A percentile compares a stretch with the other conserved stretches of the same genome.
These are phyloP conservation scores for Malassezia globosa DNA, from an alignment of 1,284 basidiomycete species.

Conservation along the genomic window DNA sequence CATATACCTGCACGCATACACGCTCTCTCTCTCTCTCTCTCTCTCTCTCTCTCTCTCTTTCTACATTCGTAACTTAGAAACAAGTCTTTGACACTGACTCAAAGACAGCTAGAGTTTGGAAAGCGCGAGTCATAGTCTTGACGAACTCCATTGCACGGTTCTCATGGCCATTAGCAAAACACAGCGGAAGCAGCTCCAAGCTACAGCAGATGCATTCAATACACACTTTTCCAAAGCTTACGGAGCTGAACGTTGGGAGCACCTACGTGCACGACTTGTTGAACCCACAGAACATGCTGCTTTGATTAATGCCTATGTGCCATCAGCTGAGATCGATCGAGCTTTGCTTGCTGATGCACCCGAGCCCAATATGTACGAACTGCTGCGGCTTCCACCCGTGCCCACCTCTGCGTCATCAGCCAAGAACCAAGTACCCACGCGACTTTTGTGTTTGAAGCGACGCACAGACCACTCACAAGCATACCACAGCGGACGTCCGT, in stretches of 20 bases:
- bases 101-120: neutral
- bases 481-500: neutral
- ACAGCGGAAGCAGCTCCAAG: constrained; percentile 4
- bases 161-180: constrained; percentile 1
- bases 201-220: constrained; percentile 6
- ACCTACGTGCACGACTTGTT: neutral
- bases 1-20: too few species aligned
- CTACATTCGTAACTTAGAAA: too few species aligned
- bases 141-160: neutral
- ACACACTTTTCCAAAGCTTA: constrained; percentile 1
- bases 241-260: constrained; percentile 1
- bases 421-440: constrained; percentile 1
- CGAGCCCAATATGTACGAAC: neutral
- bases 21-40: too few species aligned
- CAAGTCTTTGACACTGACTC: too few species aligned
- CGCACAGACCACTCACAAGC: neutral
- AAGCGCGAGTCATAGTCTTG: neutral
- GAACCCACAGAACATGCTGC: constrained; percentile 9
- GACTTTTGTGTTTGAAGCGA: constrained; percentile 3
- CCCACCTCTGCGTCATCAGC: neutral
- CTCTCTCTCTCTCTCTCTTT: too few species aligned
- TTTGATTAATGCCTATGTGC: constrained; percentile 9
- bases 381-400: constrained; percentile 1
- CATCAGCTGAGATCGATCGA: constrained; percentile 4
- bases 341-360: neutral